Base-by-base conservation (phyloP, 345 rosid genomes). In the Chamaenerion angustifolium region DNA sequence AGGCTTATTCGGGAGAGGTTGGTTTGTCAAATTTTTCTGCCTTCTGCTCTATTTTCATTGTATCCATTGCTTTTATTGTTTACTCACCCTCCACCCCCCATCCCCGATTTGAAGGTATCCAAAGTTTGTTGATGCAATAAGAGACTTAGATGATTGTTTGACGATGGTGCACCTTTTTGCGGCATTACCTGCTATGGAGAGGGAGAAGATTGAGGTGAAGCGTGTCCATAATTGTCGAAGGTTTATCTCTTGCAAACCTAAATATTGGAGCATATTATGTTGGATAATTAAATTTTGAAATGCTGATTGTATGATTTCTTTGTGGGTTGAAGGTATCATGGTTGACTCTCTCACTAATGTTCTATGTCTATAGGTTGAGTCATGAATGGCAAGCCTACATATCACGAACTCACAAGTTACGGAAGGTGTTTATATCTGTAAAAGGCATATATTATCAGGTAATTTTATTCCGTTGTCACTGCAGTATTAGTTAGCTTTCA, bases 381-480 rank as follows among this genome's bases (percentile, higher is more conserved):
- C 96, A 84, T 65, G 96, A 87, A 54, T 92, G 98, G 96, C 98
- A 87, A 76, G 96, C 95, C 13, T 92, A 75, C 58, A 67, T 92
- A 57, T 76, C 79, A 9, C 95, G 81, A 19, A 70, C 64, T 25
- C 95, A 92, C 73, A 80, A 89, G 45, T 64, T 92, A 64, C 64
- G 96, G 4, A 87, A 92, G 58, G 84, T 77, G 60, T 92, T 92
- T 59, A 67, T 92, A 40, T 82, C 98, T 54, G 95, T 92, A 17
- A 87, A 92, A 76, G 98, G 98, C 60, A 82, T 87, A 63, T 87
- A 92, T 65, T 87, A 87, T 63, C 96, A 92, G 96, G 98, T 84
- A 65, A n/a, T 45, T 19, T 21, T 8, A 37, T 48, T 1, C 16
- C 21, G 12, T 17, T 42, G 48, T n/a, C 47, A 42, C n/a, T n/a